Evolutionary conservation across 2,329 filamentous ascomycete species (phyloP), one percentile per base, ranked within the genome.

Genomic region (Ophiostoma ulmi): DNA sequence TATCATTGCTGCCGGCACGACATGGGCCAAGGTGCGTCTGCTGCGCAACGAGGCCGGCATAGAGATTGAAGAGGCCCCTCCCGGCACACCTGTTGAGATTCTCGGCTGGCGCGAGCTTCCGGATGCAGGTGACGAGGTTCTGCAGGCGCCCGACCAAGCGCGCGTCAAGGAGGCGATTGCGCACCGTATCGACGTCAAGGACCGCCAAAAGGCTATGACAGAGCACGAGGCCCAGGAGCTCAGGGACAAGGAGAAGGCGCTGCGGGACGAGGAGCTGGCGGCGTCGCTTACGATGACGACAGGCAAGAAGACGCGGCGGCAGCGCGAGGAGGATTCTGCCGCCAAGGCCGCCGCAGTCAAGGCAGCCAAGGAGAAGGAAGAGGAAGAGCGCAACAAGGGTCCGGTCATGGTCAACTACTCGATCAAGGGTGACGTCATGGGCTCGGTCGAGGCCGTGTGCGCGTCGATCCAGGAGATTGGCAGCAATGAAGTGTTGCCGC

Each of bases 31-130:
- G 74, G 89, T 99, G n/a, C 89, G 94, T 39, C 87, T 87, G 44
- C 83, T 99, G 31, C 88, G 89, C 36, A 97, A 97, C 77, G 94
- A 98, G 81, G 90, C 90, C 5, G 94, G 95, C 26, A 80, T 85
- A 1, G 84, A 89, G 14, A 82, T 98, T 20, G 75, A 83, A 0
- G 89, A 93, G 79, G 94, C 93, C 17, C 88, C 89, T 0, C 96
- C 95, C 0, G 95, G 95, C 48, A 95, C 90, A 38, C 93, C 96
- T 0, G 91, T 97, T 3, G 93, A 98, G 79, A 88, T 99, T 26
- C 88, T 97, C 73, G 95, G 95, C n/a, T 99, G 95, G 95, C 89
- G 90, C 75, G 91, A 93, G 48, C 79, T 87, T 7, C 94, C 95
- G 0, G 85, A 87, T 35, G 94, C 95, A 0, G 96, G 96, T 68